Base-by-base conservation (phyloP, 2,329 filamentous ascomycete species). In the Trichoderma citrinoviride region DNA sequence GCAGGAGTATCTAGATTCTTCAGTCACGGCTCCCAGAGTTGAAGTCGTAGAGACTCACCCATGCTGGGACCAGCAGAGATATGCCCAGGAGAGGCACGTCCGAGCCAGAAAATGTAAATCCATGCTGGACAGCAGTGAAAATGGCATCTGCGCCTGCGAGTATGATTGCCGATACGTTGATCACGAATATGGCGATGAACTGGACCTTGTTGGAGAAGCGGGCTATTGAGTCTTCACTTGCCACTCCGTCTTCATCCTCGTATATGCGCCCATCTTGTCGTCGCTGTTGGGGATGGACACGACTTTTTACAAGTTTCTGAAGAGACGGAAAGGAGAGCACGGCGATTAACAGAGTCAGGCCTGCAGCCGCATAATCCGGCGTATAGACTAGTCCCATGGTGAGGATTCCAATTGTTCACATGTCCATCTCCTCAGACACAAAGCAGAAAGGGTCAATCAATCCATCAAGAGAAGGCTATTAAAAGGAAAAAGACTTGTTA, bases 161-260 rank as follows among this genome's bases (percentile, higher is more conserved):
- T 44, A 40, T 37, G 10, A 61, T 21, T 23, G 58, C 58, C 33
- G 17, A 33, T 8, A 61, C 14, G 7, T 23, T n/a, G n/a, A 61
- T 44, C 7, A 27, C 40, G 15, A 61, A 52, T 10, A 61, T 44
- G 5, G 47, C 27, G 25, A 53, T 44, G 3, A 61, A 61, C 21
- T 61, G 58, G 7, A 17, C 21, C n/a, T 61, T 61, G 47, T 61
- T 61, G 3, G 58, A 53, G 27, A 61, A 61, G 8, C 15, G 47
- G 29, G 58, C 58, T 40, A 23, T 50, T 33, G 58, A 61, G 7
- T 61, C 58, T 53, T 61, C 58, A 19, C 44, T 61, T 43, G 58
- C 47, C 14, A 25, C 25, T 53, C 58, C 58, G 33, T 61, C 58
- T 15, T 33, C 37, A 27, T 61, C 58, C 49, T 61, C 58, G 58